These are phyloP conservation scores for Ogataea glucozyma DNA, from an alignment of 805 yeast species.

Conservation along the genomic window DNA sequence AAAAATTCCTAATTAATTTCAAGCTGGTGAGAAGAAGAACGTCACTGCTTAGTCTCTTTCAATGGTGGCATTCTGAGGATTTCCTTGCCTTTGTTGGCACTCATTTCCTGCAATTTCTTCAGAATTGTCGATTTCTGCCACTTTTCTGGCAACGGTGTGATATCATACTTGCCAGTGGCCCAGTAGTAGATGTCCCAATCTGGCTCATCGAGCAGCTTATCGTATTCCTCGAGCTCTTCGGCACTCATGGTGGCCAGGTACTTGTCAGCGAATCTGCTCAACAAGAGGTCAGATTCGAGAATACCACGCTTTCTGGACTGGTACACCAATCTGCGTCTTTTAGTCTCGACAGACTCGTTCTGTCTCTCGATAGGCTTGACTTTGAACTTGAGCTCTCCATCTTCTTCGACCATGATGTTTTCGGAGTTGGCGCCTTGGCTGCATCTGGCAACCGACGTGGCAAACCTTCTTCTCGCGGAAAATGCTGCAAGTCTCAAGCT, in stretches of 20 bases:
- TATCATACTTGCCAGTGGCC: constrained; percentile 83
- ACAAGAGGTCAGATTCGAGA: constrained; percentile 83
- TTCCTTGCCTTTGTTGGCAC: constrained; percentile 69
- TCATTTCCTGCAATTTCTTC: constrained; percentile 64
- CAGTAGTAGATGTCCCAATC: constrained; percentile 99
- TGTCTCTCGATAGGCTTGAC: constrained; percentile 78
- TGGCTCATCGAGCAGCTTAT: constrained; percentile 81
- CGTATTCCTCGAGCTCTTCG: constrained; percentile 82
- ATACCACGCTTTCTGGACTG: constrained; percentile 96
- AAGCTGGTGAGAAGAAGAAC: too few species aligned
- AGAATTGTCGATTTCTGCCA: constrained; percentile 75
- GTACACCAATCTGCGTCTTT: constrained; percentile 84
- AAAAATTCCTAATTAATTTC: constrained; percentile 2
- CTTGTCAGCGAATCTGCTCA: constrained; percentile 82
- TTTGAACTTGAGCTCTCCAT: constrained; percentile 54
- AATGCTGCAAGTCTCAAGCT: constrained; percentile 5
- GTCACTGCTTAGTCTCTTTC: constrained; percentile 22
- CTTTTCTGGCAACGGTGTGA: constrained; percentile 83
- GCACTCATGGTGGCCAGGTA: constrained; percentile 58
- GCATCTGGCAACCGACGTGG: constrained; percentile 12
- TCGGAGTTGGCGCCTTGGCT: constrained; percentile 25
- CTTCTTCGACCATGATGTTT: constrained; percentile 26
- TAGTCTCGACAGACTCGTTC: constrained; percentile 70
- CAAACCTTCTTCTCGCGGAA: constrained; percentile 13
- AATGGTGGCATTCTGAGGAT: constrained; percentile 86